Conservation (phyloP, 1,139 yeast genomes). For the Geotrichum aggregatum region DNA sequence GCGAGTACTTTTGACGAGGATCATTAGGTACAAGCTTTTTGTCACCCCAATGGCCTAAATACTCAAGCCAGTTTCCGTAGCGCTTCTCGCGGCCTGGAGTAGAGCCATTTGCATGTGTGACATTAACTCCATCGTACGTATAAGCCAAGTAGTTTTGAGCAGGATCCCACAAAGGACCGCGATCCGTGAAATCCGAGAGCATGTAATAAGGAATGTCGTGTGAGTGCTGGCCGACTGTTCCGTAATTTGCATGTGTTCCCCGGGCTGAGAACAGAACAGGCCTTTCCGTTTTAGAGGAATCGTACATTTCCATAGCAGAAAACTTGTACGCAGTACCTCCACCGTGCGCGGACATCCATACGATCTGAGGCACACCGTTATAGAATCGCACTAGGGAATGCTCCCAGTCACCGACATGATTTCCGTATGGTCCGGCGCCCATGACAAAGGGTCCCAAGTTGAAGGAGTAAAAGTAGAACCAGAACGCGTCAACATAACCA, state of each 20-base stretch:
- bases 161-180: constrained; percentile 96
- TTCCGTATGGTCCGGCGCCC: constrained; percentile 97
- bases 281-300: constrained; percentile 38
- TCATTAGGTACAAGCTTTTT: constrained; percentile 60
- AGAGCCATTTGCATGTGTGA: constrained; percentile 41
- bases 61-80: constrained; percentile 76
- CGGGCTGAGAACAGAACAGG: constrained; percentile 87
- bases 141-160: constrained; percentile 74
- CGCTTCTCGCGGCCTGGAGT: constrained; percentile 53
- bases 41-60: constrained; percentile 91
- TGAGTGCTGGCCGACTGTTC: constrained; percentile 92
- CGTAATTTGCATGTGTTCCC: constrained; percentile 96
- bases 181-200: constrained; percentile 84
- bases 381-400: constrained; percentile 83
- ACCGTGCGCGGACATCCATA: constrained; percentile 99
- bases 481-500: constrained; percentile 88
- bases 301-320: constrained; percentile 61
- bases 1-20: constrained; percentile 77
- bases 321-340: constrained; percentile 90
- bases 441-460: constrained; percentile 94
- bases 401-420: constrained; percentile 98
- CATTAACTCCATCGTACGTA: constrained; percentile 58
- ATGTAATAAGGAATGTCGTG: constrained; percentile 93
- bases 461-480: constrained; percentile 95
- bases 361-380: constrained; percentile 73